Base-by-base conservation (phyloP, 2,329 filamentous ascomycete species). In the Blastomyces silverae region DNA sequence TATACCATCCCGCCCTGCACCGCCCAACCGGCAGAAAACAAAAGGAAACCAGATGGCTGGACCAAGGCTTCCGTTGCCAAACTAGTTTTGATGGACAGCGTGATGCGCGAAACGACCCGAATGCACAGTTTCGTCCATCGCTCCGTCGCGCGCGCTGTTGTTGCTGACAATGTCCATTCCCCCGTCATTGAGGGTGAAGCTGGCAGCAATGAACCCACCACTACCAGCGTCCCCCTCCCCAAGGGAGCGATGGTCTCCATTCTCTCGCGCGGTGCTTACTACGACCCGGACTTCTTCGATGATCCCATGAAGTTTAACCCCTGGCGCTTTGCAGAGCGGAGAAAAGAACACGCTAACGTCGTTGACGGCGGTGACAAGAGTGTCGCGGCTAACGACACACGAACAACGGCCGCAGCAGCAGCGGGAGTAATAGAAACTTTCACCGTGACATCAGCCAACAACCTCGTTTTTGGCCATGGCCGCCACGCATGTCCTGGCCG, bases 31-130 rank as follows among this genome's bases (percentile, higher is more conserved):
- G 25, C 42, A 2, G 3, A 50, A 61, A 37, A 34, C 17, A 65
- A 67, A n/a, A 65, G 66, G 0, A 69, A 71, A 7, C 67, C 70
- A 20, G 66, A 67, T n/a, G 63, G 69, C 10, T 82, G 80, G 80
- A 78, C 76, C 5, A 80, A 79, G 61, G 66, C 70, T 8, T 71
- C 71, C 1, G 70, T 81, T 1, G 69, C 73, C 44, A 70, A 73
- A 15, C 76, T 82, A 74, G 70, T 71, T 1, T 71, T 70, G 2
- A 70, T 76, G 10, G 80, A 82, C 68, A 81, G 79, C 61, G 74
- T 75, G 0, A 70, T 75, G 1, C 75, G 80, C 15, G 80, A 82
- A 69, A 79, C 79, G 2, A 70, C 81, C 28, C 75, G 80, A 1
- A 58, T 77, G 2, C 64, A 79, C 31, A 70, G 75, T 0, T 72